Evolutionary conservation across 2,329 filamentous ascomycete genomes (phyloP).

Genomic region (Ophiocordyceps sinensis): DNA sequence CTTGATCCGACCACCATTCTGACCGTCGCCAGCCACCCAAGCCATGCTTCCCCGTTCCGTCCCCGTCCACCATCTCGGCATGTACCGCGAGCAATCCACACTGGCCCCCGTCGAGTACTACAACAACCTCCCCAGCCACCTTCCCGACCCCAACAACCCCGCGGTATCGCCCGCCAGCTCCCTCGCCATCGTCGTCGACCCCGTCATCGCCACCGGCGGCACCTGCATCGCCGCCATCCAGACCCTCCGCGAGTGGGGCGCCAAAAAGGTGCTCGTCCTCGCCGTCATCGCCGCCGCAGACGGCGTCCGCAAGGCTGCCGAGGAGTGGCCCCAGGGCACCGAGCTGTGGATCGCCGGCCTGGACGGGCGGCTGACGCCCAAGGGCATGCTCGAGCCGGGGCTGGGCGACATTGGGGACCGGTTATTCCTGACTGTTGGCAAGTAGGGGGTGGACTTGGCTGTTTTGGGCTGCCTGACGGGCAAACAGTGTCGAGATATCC

Average conservation of each 20-base stretch:
- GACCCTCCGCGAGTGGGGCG: conserved; percentile 81
- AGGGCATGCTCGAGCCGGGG: conserved; percentile 82
- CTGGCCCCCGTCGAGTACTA: conserved; percentile 93
- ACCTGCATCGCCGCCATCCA: conserved; percentile 84
- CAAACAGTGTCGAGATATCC: neutral
- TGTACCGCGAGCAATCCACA: conserved; percentile 80
- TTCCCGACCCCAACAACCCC: conserved; percentile 48
- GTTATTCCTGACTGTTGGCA: conserved; percentile 57
- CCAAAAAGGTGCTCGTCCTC: conserved; percentile 64
- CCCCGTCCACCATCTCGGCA: conserved; percentile 82
- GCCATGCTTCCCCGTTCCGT: conserved; percentile 67
- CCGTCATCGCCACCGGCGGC: conserved; percentile 84
- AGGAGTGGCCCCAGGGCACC: conserved; percentile 62
- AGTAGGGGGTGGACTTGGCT: neutral
- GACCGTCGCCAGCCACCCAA: conserved; percentile 46
- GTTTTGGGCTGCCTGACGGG: neutral
- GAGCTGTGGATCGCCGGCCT: conserved; percentile 74
- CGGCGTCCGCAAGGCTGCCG: conserved; percentile 58
- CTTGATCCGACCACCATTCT: no score
- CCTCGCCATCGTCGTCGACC: conserved; percentile 77
- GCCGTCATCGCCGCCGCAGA: conserved; percentile 57
- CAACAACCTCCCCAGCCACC: conserved; percentile 81
- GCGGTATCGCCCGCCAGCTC: conserved; percentile 21
- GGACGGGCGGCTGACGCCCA: conserved; percentile 58
- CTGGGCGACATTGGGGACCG: conserved; percentile 84